Percentiles rank a stretch among this genome's conserved stretches.
Evolutionary conservation across 345 rosid species (phyloP).

Genomic region (Triadica sebifera): DNA sequence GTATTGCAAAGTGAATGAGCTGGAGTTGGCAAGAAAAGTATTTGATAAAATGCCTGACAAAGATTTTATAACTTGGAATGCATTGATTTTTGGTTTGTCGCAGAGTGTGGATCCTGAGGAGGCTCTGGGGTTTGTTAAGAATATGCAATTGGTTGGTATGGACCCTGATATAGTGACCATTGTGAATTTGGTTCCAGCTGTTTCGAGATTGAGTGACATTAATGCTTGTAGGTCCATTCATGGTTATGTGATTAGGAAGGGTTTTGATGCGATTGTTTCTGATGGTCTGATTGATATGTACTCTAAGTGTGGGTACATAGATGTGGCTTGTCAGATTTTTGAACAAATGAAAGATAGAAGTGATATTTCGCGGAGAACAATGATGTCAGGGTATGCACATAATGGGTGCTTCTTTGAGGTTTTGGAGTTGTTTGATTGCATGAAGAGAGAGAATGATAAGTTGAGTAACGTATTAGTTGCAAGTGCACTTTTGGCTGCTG

Average conservation of each 20-base stretch:
- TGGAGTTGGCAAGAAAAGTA: slow-evolving; percentile 39
- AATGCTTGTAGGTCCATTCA: slow-evolving; percentile 51
- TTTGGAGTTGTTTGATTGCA: slow-evolving; percentile 40
- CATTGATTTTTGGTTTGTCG: slow-evolving; percentile 46
- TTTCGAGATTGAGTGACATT: slow-evolving; percentile 42
- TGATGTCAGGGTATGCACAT: slow-evolving; percentile 63
- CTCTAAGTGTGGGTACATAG: slow-evolving; percentile 40
- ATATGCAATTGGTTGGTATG: slow-evolving; percentile 35
- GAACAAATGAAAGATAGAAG: slow-evolving; percentile 31
- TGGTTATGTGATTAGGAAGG: slow-evolving; percentile 44
- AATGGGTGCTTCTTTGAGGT: slow-evolving; percentile 41
- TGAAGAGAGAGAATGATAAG: slow-evolving; percentile 29
- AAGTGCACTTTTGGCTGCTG: slow-evolving; percentile 55
- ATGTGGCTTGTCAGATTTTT: slow-evolving; percentile 42
- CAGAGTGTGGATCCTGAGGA: slow-evolving; percentile 32
- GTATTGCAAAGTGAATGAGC: slow-evolving; percentile 50
- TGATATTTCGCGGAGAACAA: slow-evolving; percentile 45
- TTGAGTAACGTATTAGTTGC: slow-evolving; percentile 41
- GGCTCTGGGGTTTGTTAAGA: slow-evolving; percentile 37
- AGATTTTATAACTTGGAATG: slow-evolving; percentile 54
- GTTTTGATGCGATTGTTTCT: slow-evolving; percentile 33
- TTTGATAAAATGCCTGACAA: slow-evolving; percentile 51
- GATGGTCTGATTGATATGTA: slow-evolving; percentile 62
- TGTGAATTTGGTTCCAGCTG: slow-evolving; percentile 59
- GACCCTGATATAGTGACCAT: slow-evolving; percentile 42